A percentile compares a stretch with the other conserved stretches of the same genome.
phyloP scores from a whole-genome alignment of 495 filamentous ascomycete genomes.

The Xeromyces bisporus region DNA sequence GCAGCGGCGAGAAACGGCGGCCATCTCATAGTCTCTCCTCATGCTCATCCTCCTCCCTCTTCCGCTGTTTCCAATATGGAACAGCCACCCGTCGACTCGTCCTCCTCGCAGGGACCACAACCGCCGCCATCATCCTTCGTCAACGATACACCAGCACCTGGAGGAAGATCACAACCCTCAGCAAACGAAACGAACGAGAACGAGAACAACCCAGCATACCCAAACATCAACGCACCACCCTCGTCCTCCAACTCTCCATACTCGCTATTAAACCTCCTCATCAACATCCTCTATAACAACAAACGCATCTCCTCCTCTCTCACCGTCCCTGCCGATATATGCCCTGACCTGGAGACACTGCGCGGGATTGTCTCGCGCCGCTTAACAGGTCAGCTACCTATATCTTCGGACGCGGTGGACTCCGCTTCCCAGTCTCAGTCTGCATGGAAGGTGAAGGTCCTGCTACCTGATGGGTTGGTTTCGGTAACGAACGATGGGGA shows the following conservation, averaged over 20 bases:
- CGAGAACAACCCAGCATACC: not conserved
- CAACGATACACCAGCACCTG: not conserved
- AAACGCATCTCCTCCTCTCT: conserved; percentile 26
- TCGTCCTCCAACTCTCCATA: not conserved
- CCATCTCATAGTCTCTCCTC: conserved; percentile 1
- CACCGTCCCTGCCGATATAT: conserved; percentile 20
- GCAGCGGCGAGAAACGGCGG: conserved; percentile 10
- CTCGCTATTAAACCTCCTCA: conserved; percentile 12
- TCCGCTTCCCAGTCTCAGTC: conserved; percentile 5
- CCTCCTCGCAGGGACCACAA: not conserved
- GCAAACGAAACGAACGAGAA: too few relatives aligned
- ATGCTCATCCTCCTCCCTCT: not conserved
- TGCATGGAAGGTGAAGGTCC: conserved; percentile 24
- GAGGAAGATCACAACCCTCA: too few relatives aligned
- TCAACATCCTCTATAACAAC: conserved; percentile 26
- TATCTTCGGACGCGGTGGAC: conserved; percentile 6
- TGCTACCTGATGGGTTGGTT: conserved; percentile 25
- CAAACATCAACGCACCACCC: conserved; percentile 1
- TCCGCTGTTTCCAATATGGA: not conserved
- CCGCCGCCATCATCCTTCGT: not conserved
- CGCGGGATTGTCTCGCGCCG: conserved; percentile 18
- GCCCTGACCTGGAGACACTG: conserved; percentile 17
- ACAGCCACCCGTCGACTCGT: not conserved
- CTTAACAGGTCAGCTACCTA: conserved; percentile 18
- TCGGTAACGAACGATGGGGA: conserved; percentile 23